Evolutionary conservation across 768 basidiomycete genomes (phyloP).

Genomic region (Termitomyces sp.): DNA sequence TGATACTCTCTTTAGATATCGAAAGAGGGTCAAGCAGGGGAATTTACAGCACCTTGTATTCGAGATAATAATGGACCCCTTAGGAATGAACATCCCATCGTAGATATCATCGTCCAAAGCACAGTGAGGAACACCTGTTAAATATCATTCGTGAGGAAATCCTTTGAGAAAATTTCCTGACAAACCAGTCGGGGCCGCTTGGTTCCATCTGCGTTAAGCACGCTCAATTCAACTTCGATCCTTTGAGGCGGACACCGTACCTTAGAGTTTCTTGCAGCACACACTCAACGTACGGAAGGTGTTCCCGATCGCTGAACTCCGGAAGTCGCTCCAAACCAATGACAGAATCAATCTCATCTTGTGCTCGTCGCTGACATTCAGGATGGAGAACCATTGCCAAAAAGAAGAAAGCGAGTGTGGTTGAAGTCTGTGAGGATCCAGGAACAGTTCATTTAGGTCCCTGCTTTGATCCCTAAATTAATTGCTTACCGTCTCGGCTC

Average conservation of each 20-base stretch:
- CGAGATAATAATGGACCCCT: conserved; percentile 17
- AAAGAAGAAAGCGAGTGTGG: conserved; percentile 11
- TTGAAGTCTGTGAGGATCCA: conserved; percentile 3
- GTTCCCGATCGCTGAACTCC: conserved; percentile 13
- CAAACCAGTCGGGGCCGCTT: conserved; percentile 12
- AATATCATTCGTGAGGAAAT: not conserved
- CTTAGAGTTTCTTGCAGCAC: conserved; percentile 11
- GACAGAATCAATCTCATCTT: conserved; percentile 14
- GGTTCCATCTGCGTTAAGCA: conserved; percentile 18
- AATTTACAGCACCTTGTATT: conserved; percentile 12
- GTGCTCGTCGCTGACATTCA: conserved; percentile 12
- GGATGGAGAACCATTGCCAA: conserved; percentile 16
- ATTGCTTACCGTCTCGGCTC: conserved; percentile 10
- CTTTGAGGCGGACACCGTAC: not conserved
- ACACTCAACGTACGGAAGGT: conserved; percentile 12
- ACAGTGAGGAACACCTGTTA: conserved; percentile 16
- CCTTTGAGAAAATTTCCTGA: too few relatives aligned
- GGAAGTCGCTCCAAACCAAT: conserved; percentile 16
- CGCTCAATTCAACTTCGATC: not conserved
- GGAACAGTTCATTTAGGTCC: too few relatives aligned
- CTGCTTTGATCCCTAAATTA: too few relatives aligned
- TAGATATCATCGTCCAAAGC: conserved; percentile 18
- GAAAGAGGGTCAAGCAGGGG: not conserved
- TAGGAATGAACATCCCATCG: conserved; percentile 19
- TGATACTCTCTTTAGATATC: not conserved